phyloP scores from a whole-genome alignment of 2,329 filamentous ascomycete genomes.

The Mycocentrospora acerina region DNA sequence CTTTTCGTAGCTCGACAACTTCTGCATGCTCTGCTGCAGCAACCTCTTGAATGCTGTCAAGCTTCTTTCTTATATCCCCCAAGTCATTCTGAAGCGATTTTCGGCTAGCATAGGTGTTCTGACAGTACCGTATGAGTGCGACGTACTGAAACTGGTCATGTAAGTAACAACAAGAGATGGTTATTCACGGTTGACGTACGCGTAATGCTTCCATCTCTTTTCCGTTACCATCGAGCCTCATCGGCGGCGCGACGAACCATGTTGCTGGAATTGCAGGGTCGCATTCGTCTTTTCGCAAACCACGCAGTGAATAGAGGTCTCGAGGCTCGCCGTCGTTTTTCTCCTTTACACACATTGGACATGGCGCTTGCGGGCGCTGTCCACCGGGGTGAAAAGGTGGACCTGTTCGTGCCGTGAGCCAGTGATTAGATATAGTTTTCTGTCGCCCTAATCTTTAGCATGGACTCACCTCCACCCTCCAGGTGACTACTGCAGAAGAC shows the following conservation, averaged over 20 bases:
- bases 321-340: conserved; percentile 37
- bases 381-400: conserved; percentile 49
- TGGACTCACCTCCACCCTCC: conserved; percentile 48
- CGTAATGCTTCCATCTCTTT: conserved; percentile 47
- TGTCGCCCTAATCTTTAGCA: neutral
- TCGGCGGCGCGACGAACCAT: conserved; percentile 50
- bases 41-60: conserved; percentile 32
- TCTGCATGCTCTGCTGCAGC: conserved; percentile 39
- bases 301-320: conserved; percentile 49
- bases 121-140: conserved; percentile 30
- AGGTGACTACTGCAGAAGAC: conserved; percentile 52
- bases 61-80: conserved; percentile 22
- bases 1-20: conserved; percentile 26
- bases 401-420: conserved; percentile 30
- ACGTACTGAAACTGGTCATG: conserved; percentile 50
- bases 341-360: conserved; percentile 47
- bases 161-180: conserved; percentile 8
- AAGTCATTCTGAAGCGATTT: conserved; percentile 18
- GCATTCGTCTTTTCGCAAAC: conserved; percentile 45
- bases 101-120: conserved; percentile 19
- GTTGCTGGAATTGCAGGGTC: conserved; percentile 46
- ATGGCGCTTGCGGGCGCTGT: conserved; percentile 45
- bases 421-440: neutral
- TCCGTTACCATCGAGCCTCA: conserved; percentile 39
- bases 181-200: conserved; percentile 25